phyloP scores from a whole-genome alignment of 805 yeast species.

The Yamadazyma laniorum region DNA sequence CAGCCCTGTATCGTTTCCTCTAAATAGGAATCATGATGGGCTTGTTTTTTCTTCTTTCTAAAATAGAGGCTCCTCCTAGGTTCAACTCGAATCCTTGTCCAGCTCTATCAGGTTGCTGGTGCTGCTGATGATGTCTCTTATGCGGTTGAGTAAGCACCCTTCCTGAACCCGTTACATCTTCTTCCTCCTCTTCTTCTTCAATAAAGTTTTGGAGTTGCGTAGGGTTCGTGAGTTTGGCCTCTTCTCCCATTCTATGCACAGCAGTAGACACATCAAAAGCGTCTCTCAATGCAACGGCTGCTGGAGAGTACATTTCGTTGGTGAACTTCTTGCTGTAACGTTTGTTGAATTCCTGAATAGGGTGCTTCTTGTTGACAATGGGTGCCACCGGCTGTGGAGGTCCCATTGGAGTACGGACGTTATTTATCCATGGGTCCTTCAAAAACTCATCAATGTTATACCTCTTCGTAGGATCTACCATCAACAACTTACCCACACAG shows the following conservation, averaged over 20 bases:
- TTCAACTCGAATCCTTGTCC: conserved; percentile 42
- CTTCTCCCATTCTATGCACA: conserved; percentile 78
- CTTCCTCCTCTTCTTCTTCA: conserved; percentile 37
- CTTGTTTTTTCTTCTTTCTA: conserved; percentile 41
- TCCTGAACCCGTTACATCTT: conserved; percentile 12
- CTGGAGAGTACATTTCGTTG: conserved; percentile 54
- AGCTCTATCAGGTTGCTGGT: conserved; percentile 13
- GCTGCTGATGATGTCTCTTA: conserved; percentile 7
- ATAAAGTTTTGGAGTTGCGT: conserved; percentile 23
- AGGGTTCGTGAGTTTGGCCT: conserved; percentile 38
- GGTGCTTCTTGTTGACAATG: conserved; percentile 17
- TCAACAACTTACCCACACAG: conserved; percentile 62
- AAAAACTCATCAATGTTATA: conserved; percentile 72
- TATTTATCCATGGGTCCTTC: conserved; percentile 70
- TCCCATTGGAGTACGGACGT: conserved; percentile 13
- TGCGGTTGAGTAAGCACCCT: conserved; percentile 8
- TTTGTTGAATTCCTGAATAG: conserved; percentile 23
- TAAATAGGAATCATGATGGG: conserved; percentile 15
- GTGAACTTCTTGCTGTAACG: conserved; percentile 20
- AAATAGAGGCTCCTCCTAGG: conserved; percentile 51
- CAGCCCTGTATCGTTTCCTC: too few species aligned
- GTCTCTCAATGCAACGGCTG: conserved; percentile 78
- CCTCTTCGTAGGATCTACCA: conserved; percentile 67
- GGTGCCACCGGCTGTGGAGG: conserved; percentile 7
- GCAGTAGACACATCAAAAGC: conserved; percentile 87